Evolutionary conservation across 495 filamentous ascomycete genomes (phyloP), one percentile per base, ranked within the genome.

Genomic region (Trypethelium eluteriae): DNA sequence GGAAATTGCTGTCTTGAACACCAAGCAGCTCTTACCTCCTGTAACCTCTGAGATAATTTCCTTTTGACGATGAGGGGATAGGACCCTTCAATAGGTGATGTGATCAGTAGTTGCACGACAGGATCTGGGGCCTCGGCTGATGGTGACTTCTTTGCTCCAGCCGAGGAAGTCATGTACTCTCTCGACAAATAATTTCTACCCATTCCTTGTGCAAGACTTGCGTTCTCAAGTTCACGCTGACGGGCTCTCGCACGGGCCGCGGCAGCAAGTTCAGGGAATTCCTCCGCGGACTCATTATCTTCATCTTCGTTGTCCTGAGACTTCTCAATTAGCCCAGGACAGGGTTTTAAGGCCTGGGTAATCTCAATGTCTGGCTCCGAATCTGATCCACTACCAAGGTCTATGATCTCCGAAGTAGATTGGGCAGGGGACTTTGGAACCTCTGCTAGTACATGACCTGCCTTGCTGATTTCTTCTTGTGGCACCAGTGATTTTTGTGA

Each of bases 31-130:
- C 86, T 83, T 14, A 89, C 87, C 56, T 89, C 85, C 68, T 82
- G 82, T 7, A 94, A 73, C 0, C 81, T 75, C 68, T 91, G 87
- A 3, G 82, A 84, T 62, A 89, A 76, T 69, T 83, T 86, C 34
- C 88, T 85, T n/a, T 81, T 82, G 50, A 92, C 82, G 50, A 92
- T 79, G 41, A 94, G 70, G 1, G 87, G 80, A 39, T 79, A 82
- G 0, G 88, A 85, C 39, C 83, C 81, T 2, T 79, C 73, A 36
- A 94, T 82, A n/a, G 78, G 75, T 1, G 89, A 89, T 6, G 83
- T 83, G 62, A 93, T 86, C n/a, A 94, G 79, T 62, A 95, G 86
- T 59, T 85, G 76, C 12, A 93, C 80, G n/a, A 82, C 72, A 2
- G 83, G 78, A 57, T 81, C 78, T 18, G 64, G 67, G 12, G 64